phyloP scores from a whole-genome alignment of 192 early-diverging fungal genomes.

The Backusella circina region DNA sequence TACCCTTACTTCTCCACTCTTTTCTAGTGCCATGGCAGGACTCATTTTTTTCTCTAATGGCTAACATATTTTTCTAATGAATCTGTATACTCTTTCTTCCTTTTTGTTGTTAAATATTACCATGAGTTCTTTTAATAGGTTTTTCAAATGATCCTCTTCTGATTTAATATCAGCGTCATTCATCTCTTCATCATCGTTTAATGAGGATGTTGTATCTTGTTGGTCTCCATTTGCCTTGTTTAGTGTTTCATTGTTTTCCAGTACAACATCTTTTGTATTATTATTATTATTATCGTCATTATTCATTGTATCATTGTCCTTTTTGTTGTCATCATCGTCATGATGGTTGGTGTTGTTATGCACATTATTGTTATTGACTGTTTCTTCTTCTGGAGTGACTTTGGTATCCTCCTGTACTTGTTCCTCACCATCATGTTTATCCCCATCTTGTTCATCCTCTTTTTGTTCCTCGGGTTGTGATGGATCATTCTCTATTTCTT shows the following conservation, averaged over 20 bases:
- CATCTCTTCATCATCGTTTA: conserved; percentile 13
- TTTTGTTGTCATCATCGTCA: not conserved
- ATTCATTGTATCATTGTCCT: not conserved
- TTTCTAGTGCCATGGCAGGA: conserved; percentile 58
- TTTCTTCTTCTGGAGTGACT: not conserved
- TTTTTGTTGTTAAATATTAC: not conserved
- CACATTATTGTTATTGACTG: not conserved
- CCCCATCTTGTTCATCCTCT: conserved; percentile 16
- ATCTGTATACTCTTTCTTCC: not conserved
- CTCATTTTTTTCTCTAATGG: conserved; percentile 45
- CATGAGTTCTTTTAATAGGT: conserved; percentile 9
- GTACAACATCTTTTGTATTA: not conserved
- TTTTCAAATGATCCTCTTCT: not conserved
- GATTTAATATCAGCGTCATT: not conserved
- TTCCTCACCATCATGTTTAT: not conserved
- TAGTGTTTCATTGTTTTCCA: not conserved
- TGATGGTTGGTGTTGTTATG: not conserved
- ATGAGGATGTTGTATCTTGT: not conserved
- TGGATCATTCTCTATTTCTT: not conserved
- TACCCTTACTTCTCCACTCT: conserved; percentile 61
- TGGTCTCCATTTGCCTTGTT: not conserved
- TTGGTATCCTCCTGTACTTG: not conserved
- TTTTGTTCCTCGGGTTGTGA: not conserved
- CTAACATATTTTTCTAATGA: not conserved
- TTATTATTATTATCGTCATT: not conserved